A percentile compares a stretch with the other conserved stretches of the same genome.
Evolutionary conservation across 805 yeast genomes (phyloP).

Genomic region (Lipomyces orientalis): DNA sequence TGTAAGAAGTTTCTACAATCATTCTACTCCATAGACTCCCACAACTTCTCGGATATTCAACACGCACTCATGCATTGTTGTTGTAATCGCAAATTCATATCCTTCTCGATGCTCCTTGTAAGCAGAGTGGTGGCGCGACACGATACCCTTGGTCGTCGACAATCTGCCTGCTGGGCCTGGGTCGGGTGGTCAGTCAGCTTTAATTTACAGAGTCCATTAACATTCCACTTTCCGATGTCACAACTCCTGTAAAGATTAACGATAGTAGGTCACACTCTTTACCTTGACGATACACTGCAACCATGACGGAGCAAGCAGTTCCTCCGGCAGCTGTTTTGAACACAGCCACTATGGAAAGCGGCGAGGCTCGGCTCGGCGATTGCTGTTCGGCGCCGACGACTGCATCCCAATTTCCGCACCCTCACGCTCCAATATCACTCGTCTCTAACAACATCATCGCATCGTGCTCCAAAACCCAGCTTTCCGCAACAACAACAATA

Average conservation of each 20-base stretch:
- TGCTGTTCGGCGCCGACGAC: not conserved
- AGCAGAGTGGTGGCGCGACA: not conserved
- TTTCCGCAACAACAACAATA: slow-evolving; percentile 20
- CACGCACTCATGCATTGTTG: no score
- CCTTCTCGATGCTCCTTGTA: no score
- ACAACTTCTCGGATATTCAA: no score
- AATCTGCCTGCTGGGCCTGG: not conserved
- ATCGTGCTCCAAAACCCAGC: slow-evolving; percentile 21
- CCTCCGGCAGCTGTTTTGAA: not conserved
- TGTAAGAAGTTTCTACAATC: no score
- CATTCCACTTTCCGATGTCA: not conserved
- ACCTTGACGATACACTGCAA: not conserved
- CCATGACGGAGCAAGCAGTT: not conserved
- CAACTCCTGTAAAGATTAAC: not conserved
- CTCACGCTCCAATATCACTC: slow-evolving; percentile 8
- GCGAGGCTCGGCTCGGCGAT: not conserved
- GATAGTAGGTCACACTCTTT: not conserved
- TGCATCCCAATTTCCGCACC: slow-evolving; percentile 8
- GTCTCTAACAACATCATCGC: slow-evolving; percentile 18
- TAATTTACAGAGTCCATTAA: not conserved
- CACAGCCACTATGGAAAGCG: not conserved
- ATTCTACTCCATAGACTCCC: no score
- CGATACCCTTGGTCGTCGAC: not conserved
- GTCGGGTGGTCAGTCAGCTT: not conserved
- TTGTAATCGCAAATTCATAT: no score